Conservation (phyloP, 371 early-diverging fungal genomes). For the Rhizopus sp. region DNA sequence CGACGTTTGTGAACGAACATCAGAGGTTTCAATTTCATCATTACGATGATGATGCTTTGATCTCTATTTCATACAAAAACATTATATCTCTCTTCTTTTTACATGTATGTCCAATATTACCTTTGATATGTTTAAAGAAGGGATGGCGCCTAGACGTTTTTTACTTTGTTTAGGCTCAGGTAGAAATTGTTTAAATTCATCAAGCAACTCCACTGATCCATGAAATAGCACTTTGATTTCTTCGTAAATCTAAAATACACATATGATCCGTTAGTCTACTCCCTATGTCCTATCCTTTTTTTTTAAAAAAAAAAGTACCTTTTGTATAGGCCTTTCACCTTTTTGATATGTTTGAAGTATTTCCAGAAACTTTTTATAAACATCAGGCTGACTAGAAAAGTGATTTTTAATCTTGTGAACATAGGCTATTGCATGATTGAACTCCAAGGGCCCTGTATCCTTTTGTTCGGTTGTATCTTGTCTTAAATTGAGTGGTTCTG, state of each 20-base stretch:
- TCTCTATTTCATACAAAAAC: conserved; percentile 2
- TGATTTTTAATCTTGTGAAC: conserved; percentile 97
- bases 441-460: conserved; percentile 75
- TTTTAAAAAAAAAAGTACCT: conserved; percentile 50
- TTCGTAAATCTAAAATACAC: conserved; percentile 68
- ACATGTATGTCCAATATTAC: neutral
- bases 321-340: conserved; percentile 87
- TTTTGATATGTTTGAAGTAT: conserved; percentile 94
- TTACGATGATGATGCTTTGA: conserved; percentile 10
- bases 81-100: neutral
- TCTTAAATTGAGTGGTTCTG: conserved; percentile 9
- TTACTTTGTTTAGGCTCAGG: conserved; percentile 59
- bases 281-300: neutral
- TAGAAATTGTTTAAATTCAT: conserved; percentile 95
- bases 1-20: conserved; percentile 12
- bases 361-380: conserved; percentile 93
- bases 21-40: conserved; percentile 7
- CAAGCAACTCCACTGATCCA: conserved; percentile 80
- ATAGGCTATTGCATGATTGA: conserved; percentile 96
- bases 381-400: conserved; percentile 85
- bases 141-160: conserved; percentile 15
- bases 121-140: conserved; percentile 20
- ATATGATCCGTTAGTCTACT: neutral
- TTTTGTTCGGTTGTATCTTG: conserved; percentile 3
- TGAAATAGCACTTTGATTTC: conserved; percentile 85